These are phyloP conservation scores for Nicotiana knightiana DNA, from an alignment of 257 asterid species.

Conservation along the genomic window DNA sequence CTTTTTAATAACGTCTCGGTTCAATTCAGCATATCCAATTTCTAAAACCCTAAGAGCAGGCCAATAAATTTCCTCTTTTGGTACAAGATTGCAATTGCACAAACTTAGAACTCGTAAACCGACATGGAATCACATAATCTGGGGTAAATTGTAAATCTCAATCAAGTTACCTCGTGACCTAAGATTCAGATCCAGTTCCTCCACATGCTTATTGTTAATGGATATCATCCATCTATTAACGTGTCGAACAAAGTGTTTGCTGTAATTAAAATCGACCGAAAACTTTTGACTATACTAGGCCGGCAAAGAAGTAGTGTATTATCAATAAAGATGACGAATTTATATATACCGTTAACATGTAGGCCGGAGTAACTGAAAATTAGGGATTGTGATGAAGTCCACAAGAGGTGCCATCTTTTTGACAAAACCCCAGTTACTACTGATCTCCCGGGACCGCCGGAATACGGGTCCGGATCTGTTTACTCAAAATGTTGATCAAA, in stretches of 20 bases:
- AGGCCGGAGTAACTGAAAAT: too few species aligned
- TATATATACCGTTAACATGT: too few species aligned
- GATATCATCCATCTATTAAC: too few species aligned
- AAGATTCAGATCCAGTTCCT: not conserved
- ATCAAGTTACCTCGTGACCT: not conserved
- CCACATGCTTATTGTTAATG: not conserved
- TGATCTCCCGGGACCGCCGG: too few species aligned
- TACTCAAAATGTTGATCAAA: too few species aligned
- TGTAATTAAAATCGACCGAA: not conserved
- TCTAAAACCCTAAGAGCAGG: not conserved
- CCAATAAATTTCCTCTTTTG: not conserved
- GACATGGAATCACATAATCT: not conserved
- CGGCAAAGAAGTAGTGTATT: not conserved
- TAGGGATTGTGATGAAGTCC: too few species aligned
- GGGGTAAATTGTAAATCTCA: not conserved
- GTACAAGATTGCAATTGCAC: constrained; percentile 1
- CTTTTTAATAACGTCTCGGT: not conserved
- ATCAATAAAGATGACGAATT: not conserved
- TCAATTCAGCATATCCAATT: not conserved
- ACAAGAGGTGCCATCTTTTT: too few species aligned
- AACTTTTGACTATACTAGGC: not conserved
- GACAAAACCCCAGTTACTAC: too few species aligned
- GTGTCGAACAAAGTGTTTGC: too few species aligned
- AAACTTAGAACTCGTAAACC: not conserved
- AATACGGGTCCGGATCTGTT: too few species aligned